Percentiles rank a stretch among this genome's conserved stretches.
Conservation (phyloP, 139 green algal species). For the Coelastrella sp. region DNA sequence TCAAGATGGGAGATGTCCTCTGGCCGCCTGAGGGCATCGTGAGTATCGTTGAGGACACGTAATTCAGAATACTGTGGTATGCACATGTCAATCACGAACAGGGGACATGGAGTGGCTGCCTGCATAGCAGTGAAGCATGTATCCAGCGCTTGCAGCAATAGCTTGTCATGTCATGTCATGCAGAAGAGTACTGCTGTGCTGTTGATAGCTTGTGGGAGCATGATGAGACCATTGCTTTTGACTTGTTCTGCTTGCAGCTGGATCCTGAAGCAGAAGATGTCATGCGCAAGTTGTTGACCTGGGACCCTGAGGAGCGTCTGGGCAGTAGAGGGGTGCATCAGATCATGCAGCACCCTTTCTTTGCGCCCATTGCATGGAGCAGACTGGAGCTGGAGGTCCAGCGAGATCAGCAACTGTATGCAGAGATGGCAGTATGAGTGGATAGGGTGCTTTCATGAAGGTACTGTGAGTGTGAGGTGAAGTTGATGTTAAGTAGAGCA, state of each 20-base stretch:
- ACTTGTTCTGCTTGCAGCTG: neutral
- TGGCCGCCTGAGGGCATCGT: slow-evolving; percentile 43
- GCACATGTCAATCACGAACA: too few relatives aligned
- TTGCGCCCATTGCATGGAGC: slow-evolving; percentile 29
- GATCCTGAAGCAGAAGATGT: slow-evolving; percentile 30
- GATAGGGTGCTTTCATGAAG: neutral
- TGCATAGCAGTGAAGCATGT: too few relatives aligned
- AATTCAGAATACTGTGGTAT: too few relatives aligned
- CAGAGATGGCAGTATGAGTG: neutral
- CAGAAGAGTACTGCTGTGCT: too few relatives aligned
- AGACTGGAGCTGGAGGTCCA: slow-evolving; percentile 9
- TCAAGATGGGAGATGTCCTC: slow-evolving; percentile 25
- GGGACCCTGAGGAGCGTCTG: slow-evolving; percentile 16
- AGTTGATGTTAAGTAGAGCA: too few relatives aligned
- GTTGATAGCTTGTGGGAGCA: too few relatives aligned
- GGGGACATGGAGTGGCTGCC: too few relatives aligned
- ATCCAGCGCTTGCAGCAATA: too few relatives aligned
- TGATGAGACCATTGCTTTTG: too few relatives aligned
- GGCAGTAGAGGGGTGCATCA: slow-evolving; percentile 19
- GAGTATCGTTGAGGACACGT: neutral
- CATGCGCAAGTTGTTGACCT: neutral
- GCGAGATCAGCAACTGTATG: slow-evolving; percentile 29
- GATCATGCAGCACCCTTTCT: slow-evolving; percentile 45
- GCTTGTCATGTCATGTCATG: too few relatives aligned
- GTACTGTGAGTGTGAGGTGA: too few relatives aligned